Evolutionary conservation across 1,284 basidiomycete genomes (phyloP), one percentile per base, ranked within the genome.

Genomic region (Cryptococcus sp.): DNA sequence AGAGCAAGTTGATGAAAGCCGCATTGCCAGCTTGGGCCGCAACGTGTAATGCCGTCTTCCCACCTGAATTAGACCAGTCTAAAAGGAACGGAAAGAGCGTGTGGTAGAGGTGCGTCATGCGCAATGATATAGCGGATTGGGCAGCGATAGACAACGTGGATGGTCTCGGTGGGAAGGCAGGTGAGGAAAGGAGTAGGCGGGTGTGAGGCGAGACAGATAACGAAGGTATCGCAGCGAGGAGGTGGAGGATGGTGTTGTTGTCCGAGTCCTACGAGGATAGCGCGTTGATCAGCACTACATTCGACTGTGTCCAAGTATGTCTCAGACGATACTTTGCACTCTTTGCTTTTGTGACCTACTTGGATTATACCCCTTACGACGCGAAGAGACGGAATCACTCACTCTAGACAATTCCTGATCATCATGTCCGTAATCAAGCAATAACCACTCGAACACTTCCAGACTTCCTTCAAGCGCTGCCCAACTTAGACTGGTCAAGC

Each of bases 1-100:
- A 89, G 43, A 97, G 81, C 3, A 63, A 54, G 7, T 59, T 82
- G 56, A 91, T 90, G 58, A 95, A 86, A 53, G 89, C 89, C 67
- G 92, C 87, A 65, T 93, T 92, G 43, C 94, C 94, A 60, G 89
- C 89, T 64, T 92, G 81, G 48, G 93, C 86, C 2, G 93, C 91
- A 54, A 90, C 81, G 76, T 97, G 93, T 6, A 97, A 80, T 1
- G 93, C 89, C 0, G 94, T 96, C 77, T 88, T 93, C 20, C 93
- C 93, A 44, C 88, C 85, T 8, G 83, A 80, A 75, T 96, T 94
- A 39, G 87, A 87, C 91, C 92, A 95, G 75, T 96, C 91, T 48
- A 94, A 80, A 47, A 91, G 86, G 75, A 88, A 88, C 0, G 89
- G 83, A 57, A 79, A 78, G 43, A 70, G 62, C 5, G 65, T 66